phyloP scores from a whole-genome alignment of 768 basidiomycete species.

The Tubosaeta brunneosetosa region DNA sequence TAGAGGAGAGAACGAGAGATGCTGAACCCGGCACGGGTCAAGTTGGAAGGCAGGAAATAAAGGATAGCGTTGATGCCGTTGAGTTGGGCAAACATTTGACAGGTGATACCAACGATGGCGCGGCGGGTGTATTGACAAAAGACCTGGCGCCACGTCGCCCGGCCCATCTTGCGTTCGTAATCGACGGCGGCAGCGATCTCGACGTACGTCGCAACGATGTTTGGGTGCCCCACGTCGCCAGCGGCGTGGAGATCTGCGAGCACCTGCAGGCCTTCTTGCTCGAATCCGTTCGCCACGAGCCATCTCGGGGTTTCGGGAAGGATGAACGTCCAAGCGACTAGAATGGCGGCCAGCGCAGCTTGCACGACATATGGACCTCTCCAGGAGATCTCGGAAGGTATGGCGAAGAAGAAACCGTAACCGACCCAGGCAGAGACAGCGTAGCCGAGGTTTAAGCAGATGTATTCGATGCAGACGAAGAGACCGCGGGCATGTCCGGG shows the following conservation, averaged over 20 bases:
- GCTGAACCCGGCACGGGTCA: constrained; percentile 47
- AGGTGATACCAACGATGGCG: constrained; percentile 46
- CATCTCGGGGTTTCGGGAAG: constrained; percentile 53
- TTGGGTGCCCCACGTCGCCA: constrained; percentile 42
- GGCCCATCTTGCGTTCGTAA: constrained; percentile 36
- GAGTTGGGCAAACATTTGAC: constrained; percentile 53
- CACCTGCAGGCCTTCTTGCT: constrained; percentile 43
- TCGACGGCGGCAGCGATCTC: constrained; percentile 39
- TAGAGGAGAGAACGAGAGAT: constrained; percentile 41
- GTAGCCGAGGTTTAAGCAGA: constrained; percentile 49
- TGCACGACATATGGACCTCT: constrained; percentile 53
- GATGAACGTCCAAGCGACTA: constrained; percentile 44
- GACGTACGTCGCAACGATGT: constrained; percentile 41
- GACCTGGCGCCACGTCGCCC: constrained; percentile 46
- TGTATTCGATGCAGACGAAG: constrained; percentile 50
- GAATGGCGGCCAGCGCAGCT: constrained; percentile 43
- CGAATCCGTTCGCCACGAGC: constrained; percentile 51
- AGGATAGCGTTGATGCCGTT: constrained; percentile 56
- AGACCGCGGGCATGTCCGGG: constrained; percentile 46
- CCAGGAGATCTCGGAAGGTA: constrained; percentile 48
- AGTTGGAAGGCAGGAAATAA: constrained; percentile 52
- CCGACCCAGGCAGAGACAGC: constrained; percentile 47
- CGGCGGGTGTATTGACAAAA: constrained; percentile 49
- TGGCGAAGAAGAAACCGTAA: constrained; percentile 45
- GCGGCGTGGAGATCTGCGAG: constrained; percentile 55